Percentiles rank a stretch among this genome's conserved stretches.
These are phyloP conservation scores for Malassezia cuniculi DNA, from an alignment of 1,284 basidiomycete species.

Conservation along the genomic window DNA sequence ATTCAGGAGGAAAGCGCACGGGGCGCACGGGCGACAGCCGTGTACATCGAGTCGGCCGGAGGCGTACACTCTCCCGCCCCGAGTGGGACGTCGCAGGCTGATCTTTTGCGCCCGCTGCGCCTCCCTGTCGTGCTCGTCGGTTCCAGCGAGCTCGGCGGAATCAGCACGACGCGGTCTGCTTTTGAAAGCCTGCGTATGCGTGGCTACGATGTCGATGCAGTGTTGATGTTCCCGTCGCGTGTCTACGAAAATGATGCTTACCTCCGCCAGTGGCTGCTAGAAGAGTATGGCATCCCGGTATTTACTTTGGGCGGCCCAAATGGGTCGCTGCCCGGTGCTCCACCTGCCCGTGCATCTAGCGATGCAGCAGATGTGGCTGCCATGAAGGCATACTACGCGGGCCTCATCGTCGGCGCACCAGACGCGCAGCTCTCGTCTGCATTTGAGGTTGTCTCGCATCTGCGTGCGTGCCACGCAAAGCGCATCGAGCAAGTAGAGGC, in stretches of 20 bases:
- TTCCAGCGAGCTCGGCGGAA: constrained; percentile 78
- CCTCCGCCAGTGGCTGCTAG: constrained; percentile 63
- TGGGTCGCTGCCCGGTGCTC: constrained; percentile 18
- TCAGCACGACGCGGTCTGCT: constrained; percentile 81
- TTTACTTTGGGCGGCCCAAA: constrained; percentile 29
- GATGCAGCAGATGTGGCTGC: constrained; percentile 50
- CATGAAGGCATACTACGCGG: constrained; percentile 61
- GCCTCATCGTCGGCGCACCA: constrained; percentile 42
- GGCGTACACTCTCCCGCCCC: constrained; percentile 85
- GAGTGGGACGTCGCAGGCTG: constrained; percentile 64
- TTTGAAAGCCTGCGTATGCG: constrained; percentile 82
- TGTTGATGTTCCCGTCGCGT: constrained; percentile 68
- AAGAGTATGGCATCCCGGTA: constrained; percentile 51
- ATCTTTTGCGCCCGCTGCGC: constrained; percentile 52
- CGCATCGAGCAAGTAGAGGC: constrained; percentile 60
- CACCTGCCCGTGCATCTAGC: constrained; percentile 48
- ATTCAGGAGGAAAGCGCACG: constrained; percentile 46
- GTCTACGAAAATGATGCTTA: constrained; percentile 60
- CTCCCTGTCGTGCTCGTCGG: constrained; percentile 78
- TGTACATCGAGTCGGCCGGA: constrained; percentile 89
- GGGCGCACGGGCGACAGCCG: constrained; percentile 28
- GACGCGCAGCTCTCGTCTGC: constrained; percentile 37
- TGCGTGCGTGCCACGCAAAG: constrained; percentile 56
- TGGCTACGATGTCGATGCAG: constrained; percentile 74
- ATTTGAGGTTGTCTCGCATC: constrained; percentile 51